These are phyloP conservation scores for Phtheirospermum japonicum DNA, from an alignment of 257 asterid species.

Conservation along the genomic window DNA sequence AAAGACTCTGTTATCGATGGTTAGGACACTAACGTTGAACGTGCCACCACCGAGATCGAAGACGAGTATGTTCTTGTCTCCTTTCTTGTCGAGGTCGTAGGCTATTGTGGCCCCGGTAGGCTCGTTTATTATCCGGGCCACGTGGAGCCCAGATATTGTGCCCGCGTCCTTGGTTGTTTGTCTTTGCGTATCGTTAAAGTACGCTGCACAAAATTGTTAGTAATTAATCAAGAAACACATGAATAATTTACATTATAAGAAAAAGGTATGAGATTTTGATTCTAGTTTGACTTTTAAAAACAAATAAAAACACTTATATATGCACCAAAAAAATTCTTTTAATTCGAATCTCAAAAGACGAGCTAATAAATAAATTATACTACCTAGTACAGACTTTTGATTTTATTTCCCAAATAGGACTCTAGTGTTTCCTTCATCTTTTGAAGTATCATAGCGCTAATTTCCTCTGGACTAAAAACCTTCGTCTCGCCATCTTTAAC, in stretches of 20 bases:
- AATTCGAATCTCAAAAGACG: no score
- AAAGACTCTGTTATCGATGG: constrained; percentile 50
- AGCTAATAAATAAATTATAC: no score
- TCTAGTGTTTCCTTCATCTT: no score
- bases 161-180: constrained; percentile 48
- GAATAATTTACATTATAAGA: no score
- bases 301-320: no score
- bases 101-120: constrained; percentile 64
- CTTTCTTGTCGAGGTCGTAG: constrained; percentile 51
- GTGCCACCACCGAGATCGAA: constrained; percentile 65
- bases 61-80: constrained; percentile 52
- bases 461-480: constrained; percentile 57
- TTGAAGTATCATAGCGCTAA: no score
- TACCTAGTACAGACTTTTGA: constrained; percentile 40
- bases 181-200: constrained; percentile 48
- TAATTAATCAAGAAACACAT: no score
- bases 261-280: no score
- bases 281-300: no score
- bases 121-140: constrained; percentile 52
- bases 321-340: no score
- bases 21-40: constrained; percentile 51
- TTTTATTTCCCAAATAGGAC: constrained; percentile 46
- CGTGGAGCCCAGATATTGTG: constrained; percentile 41
- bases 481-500: constrained; percentile 41
- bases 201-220: constrained; percentile 35